Evolutionary conservation across 1,284 basidiomycete species (phyloP), one percentile per base, ranked within the genome.

Genomic region (Coniferiporia sulphurascens): DNA sequence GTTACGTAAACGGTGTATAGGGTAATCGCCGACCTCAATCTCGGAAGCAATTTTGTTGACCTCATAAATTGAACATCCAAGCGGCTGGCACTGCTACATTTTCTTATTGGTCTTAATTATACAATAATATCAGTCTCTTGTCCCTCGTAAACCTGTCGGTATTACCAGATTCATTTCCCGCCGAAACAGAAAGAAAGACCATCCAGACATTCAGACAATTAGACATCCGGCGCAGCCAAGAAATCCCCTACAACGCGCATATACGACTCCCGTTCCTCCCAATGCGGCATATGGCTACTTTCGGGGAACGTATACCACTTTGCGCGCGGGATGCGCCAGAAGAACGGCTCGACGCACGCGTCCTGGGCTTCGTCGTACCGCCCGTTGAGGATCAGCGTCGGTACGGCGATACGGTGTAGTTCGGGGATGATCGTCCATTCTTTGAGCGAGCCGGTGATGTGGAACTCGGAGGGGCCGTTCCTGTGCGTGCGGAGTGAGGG

Each of bases 331-430:
- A 84, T 74, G 15, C 65, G 60, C 34, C 71, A 64, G 63, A 83
- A 82, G 65, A 75, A 81, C 4, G 79, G 79, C 4, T 66, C 62
- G 44, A 83, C 69, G 17, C 67, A 65, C 8, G 66, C 65, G 64
- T 84, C 82, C 44, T 76, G 74, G 9, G 77, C 79, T 65, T 80
- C 76, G 59, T 84, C 83, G 55, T 77, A 74, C 12, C 67, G 70
- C 5, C 80, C 79, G 54, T 82, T 85, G 46, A 78, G 68, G 22
- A 86, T 61, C n/a, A 84, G 68, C 1, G 80, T 82, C 2, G 80
- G 74, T 2, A 73, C 74, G 2, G 64, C 66, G 63, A 85, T 80
- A 52, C 74, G 75, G 65, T 76, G 71, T 21, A 79, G 59, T 4
- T 77, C 70, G 17, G 76, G 69, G 10, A 79, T 66, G 48, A 82